These are phyloP conservation scores for Xylaria telfairii DNA, from an alignment of 495 filamentous ascomycete species.

Conservation along the genomic window DNA sequence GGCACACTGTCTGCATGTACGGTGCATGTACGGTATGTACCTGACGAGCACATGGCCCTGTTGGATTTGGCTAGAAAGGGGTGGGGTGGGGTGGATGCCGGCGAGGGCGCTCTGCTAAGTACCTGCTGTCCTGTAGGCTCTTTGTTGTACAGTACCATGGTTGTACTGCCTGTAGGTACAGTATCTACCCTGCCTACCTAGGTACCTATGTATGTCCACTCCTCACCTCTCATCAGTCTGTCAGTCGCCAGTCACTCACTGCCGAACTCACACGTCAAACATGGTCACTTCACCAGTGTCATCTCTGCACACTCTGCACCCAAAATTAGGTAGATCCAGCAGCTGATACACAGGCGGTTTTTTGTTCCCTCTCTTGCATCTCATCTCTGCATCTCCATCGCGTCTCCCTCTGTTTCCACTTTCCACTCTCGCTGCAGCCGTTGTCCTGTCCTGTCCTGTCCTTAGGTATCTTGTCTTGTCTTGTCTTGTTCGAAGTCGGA, in stretches of 20 bases:
- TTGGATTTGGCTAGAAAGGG: constrained; percentile 23
- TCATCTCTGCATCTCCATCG: neutral
- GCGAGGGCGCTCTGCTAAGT: too few species aligned
- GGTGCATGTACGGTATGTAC: constrained; percentile 15
- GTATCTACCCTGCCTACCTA: too few species aligned
- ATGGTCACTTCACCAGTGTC: neutral
- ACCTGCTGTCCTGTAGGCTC: neutral
- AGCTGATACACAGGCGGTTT: neutral
- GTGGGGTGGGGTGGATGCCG: constrained; percentile 4
- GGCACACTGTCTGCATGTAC: constrained; percentile 10
- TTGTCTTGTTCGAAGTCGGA: neutral
- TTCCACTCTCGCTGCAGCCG: neutral
- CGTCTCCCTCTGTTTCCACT: neutral
- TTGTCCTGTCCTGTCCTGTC: neutral
- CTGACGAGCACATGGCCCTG: constrained; percentile 27
- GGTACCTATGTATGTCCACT: too few species aligned
- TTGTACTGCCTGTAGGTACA: constrained; percentile 2
- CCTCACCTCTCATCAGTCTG: neutral
- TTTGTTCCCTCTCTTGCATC: neutral
- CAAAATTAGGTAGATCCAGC: constrained; percentile 7
- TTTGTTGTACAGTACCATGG: constrained; percentile 6
- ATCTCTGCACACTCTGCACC: constrained; percentile 1
- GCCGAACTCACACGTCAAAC: constrained; percentile 1
- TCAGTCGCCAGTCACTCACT: constrained; percentile 1
- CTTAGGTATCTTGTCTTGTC: neutral